Base-by-base conservation (phyloP, 2,329 filamentous ascomycete species). In the Acrocalymma vagum region DNA sequence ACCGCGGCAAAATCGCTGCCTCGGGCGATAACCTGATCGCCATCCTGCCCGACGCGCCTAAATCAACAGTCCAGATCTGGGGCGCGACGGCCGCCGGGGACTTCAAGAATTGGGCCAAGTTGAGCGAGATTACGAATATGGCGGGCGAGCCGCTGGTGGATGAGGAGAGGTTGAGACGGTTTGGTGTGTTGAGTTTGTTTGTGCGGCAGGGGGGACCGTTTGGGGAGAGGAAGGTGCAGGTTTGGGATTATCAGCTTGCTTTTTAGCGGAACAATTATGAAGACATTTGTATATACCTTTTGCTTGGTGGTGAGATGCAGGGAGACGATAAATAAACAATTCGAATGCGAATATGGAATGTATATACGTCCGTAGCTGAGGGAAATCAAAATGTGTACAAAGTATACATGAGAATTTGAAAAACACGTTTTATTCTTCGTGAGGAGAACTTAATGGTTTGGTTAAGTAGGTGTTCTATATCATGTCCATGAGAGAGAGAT, bases 201-300 rank as follows among this genome's bases (percentile, higher is more conserved):
- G 55, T 66, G 1, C 54, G 65, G 23, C 65, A 67, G 27, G 63
- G 63, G 5, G 63, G 65, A 1, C 55, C 63, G 7, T 68, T 66
- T 45, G 61, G 60, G 2, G 40, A 46, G 22, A 51, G 63, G 22
- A 62, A 68, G 30, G 53, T 66, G 9, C 65, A 68, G 41, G 63
- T 67, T 6, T 68, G 63, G 65, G 63, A 68, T 31, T 66, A 60
- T 43, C 55, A 35, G 15, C 45, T 67, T 14, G 36, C 29, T 22
- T 27, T 47, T 38, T 63, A 38, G n/a, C n/a, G n/a, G n/a, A n/a
- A n/a, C n/a, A n/a, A n/a, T n/a, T n/a, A n/a, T n/a, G n/a, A n/a
- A n/a, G n/a, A n/a, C n/a, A n/a, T n/a, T n/a, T n/a, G n/a, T n/a
- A n/a, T n/a, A n/a, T n/a, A n/a, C n/a, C n/a, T n/a, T n/a, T n/a